Base-by-base conservation (phyloP, 75 land plant species). In the Picea sitchensis region DNA sequence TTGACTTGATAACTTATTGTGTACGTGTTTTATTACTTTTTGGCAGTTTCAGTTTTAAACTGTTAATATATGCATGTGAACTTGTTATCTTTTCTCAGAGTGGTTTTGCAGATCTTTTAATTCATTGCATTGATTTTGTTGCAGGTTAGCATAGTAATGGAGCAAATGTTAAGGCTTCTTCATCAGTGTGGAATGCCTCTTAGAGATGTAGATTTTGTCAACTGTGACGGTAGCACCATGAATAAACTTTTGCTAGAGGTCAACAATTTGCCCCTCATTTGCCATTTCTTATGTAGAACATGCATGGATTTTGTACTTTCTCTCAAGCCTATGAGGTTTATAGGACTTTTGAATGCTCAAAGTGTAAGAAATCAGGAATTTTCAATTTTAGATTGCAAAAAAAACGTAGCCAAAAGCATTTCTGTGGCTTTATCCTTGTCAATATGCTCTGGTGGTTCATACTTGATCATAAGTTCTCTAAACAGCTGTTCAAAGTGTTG, bases 91-190 rank as follows among this genome's bases (percentile, higher is more conserved):
- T 31, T 77, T 74, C 12, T 51, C 12, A 34, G 31, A 61, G 8
- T 44, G 44, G 17, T 64, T 44, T 44, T 78, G 0, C 31, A 26
- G 20, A 41, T 30, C 34, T 77, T 6, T 79, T 80, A 15, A 56
- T 78, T 32, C 21, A 64, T 20, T 81, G n/a, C 13, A 1, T 71
- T 71, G 11, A 20, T 44, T 76, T 61, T 60, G 60, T 58, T 62
- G 20, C 86, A 97, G 99, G 99, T 98, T 15, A 90, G 99, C 87
- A 84, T 95, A 81, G 99, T 98, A 34, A 95, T 98, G 99, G 99
- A 98, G 78, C 99, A 95, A 87, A 95, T 98, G 96, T 76, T 98
- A 72, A 85, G 98, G 31, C 84, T 98, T 63, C 98, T 98, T 78
- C 98, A 95, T 84, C 80, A 82, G 30, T 96, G 99, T 89, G 99